Evolutionary conservation across 2,329 filamentous ascomycete genomes (phyloP).

Genomic region (Periconia digitata): DNA sequence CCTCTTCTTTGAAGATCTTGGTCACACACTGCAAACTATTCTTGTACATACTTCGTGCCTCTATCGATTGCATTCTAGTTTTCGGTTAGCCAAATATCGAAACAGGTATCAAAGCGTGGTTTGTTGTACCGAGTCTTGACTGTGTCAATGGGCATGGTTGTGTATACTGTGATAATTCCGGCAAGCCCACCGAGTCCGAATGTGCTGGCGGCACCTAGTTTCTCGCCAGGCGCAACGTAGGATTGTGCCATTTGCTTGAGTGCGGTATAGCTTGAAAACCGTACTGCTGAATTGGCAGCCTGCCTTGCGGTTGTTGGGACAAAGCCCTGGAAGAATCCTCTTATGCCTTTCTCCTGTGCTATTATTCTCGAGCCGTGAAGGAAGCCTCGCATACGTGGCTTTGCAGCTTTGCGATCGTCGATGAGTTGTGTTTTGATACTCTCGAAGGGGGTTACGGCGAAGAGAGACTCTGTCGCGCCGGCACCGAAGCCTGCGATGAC

Average conservation of each 20-base stretch:
- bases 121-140: slow-evolving; percentile 73
- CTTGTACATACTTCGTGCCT: slow-evolving; percentile 77
- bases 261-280: slow-evolving; percentile 88
- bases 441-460: slow-evolving; percentile 96
- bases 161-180: slow-evolving; percentile 83
- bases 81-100: slow-evolving; percentile 1
- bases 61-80: slow-evolving; percentile 87
- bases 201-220: slow-evolving; percentile 82
- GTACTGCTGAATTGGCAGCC: slow-evolving; percentile 88
- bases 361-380: slow-evolving; percentile 88
- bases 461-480: slow-evolving; percentile 86
- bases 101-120: background rate
- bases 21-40: slow-evolving; percentile 84
- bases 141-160: slow-evolving; percentile 77
- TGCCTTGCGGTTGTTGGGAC: slow-evolving; percentile 92
- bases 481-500: slow-evolving; percentile 94
- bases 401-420: slow-evolving; percentile 85
- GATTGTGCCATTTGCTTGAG: slow-evolving; percentile 88
- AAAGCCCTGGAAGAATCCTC: slow-evolving; percentile 96
- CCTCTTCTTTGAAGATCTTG: slow-evolving; percentile 85
- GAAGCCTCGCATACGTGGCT: slow-evolving; percentile 88
- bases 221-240: slow-evolving; percentile 92
- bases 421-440: slow-evolving; percentile 99
- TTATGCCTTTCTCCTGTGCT: slow-evolving; percentile 79
- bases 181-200: slow-evolving; percentile 90